phyloP scores from a whole-genome alignment of 1,284 basidiomycete genomes.

The Trichosporon sp. region DNA sequence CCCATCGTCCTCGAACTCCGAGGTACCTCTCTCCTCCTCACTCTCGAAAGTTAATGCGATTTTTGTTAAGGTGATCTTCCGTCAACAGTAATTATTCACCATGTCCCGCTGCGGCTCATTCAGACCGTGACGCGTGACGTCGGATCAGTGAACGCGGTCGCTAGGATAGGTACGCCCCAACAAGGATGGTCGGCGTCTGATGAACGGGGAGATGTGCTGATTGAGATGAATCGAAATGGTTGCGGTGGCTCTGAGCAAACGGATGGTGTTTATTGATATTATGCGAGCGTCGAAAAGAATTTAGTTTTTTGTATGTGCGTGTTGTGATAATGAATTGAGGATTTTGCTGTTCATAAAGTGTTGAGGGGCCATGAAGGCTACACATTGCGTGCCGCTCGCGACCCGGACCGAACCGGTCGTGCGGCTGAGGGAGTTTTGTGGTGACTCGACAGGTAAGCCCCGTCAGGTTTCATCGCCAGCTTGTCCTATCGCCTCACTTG shows the following conservation, averaged over 20 bases:
- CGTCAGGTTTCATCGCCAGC: too few species aligned
- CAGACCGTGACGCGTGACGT: neutral
- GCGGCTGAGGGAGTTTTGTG: too few species aligned
- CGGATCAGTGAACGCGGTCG: neutral
- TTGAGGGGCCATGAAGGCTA: neutral
- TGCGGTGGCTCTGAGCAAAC: neutral
- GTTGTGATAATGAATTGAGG: neutral
- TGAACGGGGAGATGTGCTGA: neutral
- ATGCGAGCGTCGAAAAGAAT: neutral
- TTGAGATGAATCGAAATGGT: conserved; percentile 4
- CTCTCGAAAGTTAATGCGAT: neutral
- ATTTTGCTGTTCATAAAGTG: neutral
- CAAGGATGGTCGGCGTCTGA: neutral
- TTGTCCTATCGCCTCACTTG: neutral
- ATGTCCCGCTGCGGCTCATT: neutral
- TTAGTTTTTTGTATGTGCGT: neutral
- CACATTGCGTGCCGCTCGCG: neutral
- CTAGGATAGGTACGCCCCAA: neutral
- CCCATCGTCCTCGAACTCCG: neutral
- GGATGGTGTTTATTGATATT: neutral
- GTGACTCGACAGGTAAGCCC: too few species aligned
- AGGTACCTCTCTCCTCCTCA: neutral
- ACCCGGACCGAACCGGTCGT: neutral
- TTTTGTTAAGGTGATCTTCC: neutral
- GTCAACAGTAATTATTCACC: neutral